Percentiles rank a stretch among this genome's conserved stretches.
phyloP scores from a whole-genome alignment of 1,139 yeast species.

The Kluyveromyces sp. region DNA sequence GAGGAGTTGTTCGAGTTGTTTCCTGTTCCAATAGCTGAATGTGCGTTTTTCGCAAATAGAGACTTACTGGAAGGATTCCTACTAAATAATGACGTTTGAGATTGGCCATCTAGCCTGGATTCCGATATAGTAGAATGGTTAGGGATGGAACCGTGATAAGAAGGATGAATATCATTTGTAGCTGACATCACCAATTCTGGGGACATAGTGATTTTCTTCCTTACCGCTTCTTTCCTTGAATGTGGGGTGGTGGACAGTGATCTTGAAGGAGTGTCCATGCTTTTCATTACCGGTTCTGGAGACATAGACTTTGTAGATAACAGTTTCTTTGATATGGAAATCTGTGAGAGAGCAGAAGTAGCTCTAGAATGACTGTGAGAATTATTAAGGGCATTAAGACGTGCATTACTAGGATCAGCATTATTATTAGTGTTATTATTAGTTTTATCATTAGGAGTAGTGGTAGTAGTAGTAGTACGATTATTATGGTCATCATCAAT shows the following conservation, averaged over 20 bases:
- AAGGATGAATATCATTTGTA: no score
- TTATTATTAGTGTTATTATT: no score
- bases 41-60: constrained; percentile 1
- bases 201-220: not conserved
- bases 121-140: not conserved
- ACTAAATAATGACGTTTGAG: constrained; percentile 3
- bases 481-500: no score
- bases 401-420: no score
- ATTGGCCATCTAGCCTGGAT: not conserved
- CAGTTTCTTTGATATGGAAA: constrained; percentile 1
- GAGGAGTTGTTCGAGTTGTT: not conserved
- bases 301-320: not conserved
- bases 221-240: not conserved
- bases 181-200: not conserved
- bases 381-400: no score
- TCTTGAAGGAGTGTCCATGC: constrained; percentile 1
- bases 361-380: not conserved
- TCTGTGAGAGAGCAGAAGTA: constrained; percentile 6
- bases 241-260: not conserved
- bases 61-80: constrained; percentile 3
- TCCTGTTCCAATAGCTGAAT: not conserved
- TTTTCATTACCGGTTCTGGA: not conserved
- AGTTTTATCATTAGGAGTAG: not conserved
- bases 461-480: not conserved
- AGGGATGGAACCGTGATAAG: not conserved